These are phyloP conservation scores for Lotus japonicus DNA, from an alignment of 306 rosid species.

Conservation along the genomic window DNA sequence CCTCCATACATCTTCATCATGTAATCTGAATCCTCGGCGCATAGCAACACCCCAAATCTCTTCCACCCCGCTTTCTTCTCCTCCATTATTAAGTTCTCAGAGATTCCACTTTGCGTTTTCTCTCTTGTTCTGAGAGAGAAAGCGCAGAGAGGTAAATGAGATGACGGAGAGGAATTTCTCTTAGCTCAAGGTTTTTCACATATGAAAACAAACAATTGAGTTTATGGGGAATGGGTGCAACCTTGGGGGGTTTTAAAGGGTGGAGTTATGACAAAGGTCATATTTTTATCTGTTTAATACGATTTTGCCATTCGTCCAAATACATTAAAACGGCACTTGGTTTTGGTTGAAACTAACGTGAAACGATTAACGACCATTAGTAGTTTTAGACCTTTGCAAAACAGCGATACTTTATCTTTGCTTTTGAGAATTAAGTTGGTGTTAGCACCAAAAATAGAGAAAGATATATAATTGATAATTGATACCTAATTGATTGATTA, in stretches of 20 bases:
- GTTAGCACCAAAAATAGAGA: neutral
- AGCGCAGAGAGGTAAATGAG: neutral
- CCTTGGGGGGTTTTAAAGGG: neutral
- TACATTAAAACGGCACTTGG: neutral
- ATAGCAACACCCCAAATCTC: slow-evolving; percentile 55
- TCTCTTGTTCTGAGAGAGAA: slow-evolving; percentile 15
- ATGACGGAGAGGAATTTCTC: neutral
- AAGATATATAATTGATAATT: neutral
- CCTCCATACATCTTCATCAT: slow-evolving; percentile 74
- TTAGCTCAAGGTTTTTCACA: no score
- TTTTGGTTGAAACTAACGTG: neutral
- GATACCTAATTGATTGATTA: neutral
- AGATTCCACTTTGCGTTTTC: no score
- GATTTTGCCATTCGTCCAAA: neutral
- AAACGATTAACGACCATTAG: neutral
- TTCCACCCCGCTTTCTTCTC: slow-evolving; percentile 23
- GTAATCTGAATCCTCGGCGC: slow-evolving; percentile 84
- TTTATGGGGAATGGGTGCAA: no score
- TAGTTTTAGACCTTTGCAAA: neutral
- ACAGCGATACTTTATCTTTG: neutral
- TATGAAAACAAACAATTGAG: no score
- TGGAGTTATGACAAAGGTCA: neutral
- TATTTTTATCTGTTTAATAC: slow-evolving; percentile 1
- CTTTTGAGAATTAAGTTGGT: neutral
- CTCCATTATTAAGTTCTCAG: no score